Conservation (phyloP, 768 basidiomycete species). For the Lactarius sp. region DNA sequence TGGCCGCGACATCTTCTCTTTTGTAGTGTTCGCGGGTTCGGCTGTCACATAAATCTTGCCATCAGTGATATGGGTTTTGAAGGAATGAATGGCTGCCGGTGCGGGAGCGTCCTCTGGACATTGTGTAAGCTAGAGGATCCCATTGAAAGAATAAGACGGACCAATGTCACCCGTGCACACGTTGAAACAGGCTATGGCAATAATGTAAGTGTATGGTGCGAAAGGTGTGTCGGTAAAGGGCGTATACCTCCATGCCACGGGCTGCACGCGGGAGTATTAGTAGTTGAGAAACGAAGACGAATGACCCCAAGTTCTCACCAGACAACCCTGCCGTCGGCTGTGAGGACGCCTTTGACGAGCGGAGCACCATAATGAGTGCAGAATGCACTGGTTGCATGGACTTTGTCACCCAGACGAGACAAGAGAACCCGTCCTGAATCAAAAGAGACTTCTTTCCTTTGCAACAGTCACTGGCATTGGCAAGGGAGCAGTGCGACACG, state of each 20-base stretch:
- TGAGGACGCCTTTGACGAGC: constrained; percentile 73
- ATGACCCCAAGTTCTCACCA: constrained; percentile 45
- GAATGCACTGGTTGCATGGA: constrained; percentile 75
- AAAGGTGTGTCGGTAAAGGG: neutral
- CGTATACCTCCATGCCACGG: constrained; percentile 82
- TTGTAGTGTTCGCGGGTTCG: constrained; percentile 51
- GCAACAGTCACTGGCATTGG: neutral
- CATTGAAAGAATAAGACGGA: constrained; percentile 30
- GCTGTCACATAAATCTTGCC: constrained; percentile 82
- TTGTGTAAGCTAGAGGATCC: constrained; percentile 23
- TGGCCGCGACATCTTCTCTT: constrained; percentile 60
- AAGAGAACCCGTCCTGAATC: constrained; percentile 74
- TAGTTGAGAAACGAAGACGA: neutral
- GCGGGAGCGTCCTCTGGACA: constrained; percentile 82
- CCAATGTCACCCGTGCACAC: constrained; percentile 80
- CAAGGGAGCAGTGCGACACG: neutral
- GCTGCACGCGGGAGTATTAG: constrained; percentile 33
- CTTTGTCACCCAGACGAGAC: constrained; percentile 66
- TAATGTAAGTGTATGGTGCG: neutral
- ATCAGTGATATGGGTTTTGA: constrained; percentile 57
- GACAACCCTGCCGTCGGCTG: constrained; percentile 71
- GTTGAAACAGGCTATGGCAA: constrained; percentile 72
- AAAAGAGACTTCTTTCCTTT: constrained; percentile 80
- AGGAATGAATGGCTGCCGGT: constrained; percentile 72
- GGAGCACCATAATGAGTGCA: constrained; percentile 95